Base-by-base conservation (phyloP, 495 filamentous ascomycete species). In the Oleoguttula mirabilis region DNA sequence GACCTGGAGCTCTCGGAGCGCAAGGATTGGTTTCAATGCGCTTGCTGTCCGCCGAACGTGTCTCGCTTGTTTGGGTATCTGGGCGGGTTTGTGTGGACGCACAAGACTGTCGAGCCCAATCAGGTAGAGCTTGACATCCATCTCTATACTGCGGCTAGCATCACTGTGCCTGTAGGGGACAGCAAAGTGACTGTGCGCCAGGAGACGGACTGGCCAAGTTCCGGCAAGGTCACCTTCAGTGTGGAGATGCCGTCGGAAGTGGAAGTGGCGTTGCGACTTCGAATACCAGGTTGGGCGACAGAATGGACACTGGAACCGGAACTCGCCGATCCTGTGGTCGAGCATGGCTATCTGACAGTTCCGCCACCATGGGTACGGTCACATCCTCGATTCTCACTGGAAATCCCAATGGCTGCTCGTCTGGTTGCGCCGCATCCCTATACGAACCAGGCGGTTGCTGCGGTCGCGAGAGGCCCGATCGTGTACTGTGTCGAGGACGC, bases 31-130 rank as follows among this genome's bases (percentile, higher is more conserved):
- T 75, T 76, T 24, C 63, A 66, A 17, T 69, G 65, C 34, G 70
- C 72, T 19, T 75, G 73, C 39, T 76, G 73, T 54, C 73, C 73
- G n/a, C 72, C 72, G 1, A 76, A 75, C 50, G 61, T 75, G 6
- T 63, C 65, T 10, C 59, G 72, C 15, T 59, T 71, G 1, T 58
- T 73, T 34, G 72, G 68, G 8, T 67, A 61, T 27, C 56, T 75
- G 11, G 70, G 71, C n/a, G 72, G 70, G 3, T 76, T 72, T 41
- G 24, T 73, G 4, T 73, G 71, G 72, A 66, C 58, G 24, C 59
- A 61, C 43, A 46, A 59, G 24, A 52, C 28, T 2, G n/a, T n/a
- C n/a, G 43, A 34, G 54, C 30, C 46, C 48, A 50, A 43, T 10
- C 48, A 53, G 32, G 56, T 58, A 17, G 51, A 58, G 21, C 56